A percentile compares a stretch with the other conserved stretches of the same genome.
These are phyloP conservation scores for Teunomyces barrocoloradensis DNA, from an alignment of 805 yeast species.

Conservation along the genomic window DNA sequence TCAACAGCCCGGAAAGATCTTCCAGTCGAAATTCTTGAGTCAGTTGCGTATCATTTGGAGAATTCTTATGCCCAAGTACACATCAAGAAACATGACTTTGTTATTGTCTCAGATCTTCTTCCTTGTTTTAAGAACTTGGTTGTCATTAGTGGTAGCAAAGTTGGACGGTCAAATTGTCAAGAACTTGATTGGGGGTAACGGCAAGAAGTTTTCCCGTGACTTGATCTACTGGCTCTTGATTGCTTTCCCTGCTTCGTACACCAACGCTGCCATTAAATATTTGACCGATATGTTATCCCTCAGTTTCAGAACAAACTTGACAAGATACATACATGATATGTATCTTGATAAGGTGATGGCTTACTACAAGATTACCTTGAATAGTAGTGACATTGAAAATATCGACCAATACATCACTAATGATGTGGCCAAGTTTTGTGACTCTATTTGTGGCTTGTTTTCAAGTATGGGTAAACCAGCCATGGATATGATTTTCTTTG, in stretches of 20 bases:
- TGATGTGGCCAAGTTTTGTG: constrained; percentile 78
- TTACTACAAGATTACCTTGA: constrained; percentile 76
- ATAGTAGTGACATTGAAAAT: constrained; percentile 53
- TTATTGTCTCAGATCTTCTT: constrained; percentile 71
- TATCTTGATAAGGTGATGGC: constrained; percentile 79
- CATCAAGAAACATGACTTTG: constrained; percentile 63
- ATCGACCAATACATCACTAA: constrained; percentile 86
- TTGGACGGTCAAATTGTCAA: constrained; percentile 90
- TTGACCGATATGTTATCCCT: constrained; percentile 73
- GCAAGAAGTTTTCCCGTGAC: constrained; percentile 71
- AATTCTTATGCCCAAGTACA: constrained; percentile 73
- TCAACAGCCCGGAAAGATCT: constrained; percentile 23
- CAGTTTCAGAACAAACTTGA: constrained; percentile 79
- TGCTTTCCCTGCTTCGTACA: constrained; percentile 90
- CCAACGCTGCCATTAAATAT: constrained; percentile 85
- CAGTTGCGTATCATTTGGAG: constrained; percentile 77
- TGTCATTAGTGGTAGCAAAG: constrained; percentile 80
- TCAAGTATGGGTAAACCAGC: constrained; percentile 90
- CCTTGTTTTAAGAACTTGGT: constrained; percentile 79
- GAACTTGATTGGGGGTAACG: constrained; percentile 80
- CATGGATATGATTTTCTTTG: constrained; percentile 79
- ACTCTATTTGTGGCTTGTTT: constrained; percentile 76
- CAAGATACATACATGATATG: constrained; percentile 85
- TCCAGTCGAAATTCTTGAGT: constrained; percentile 64
- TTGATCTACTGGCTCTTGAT: constrained; percentile 82